Percentiles rank a stretch among this genome's conserved stretches.
Evolutionary conservation across 495 filamentous ascomycete genomes (phyloP).

Genomic region (Penicillium flavigenum): DNA sequence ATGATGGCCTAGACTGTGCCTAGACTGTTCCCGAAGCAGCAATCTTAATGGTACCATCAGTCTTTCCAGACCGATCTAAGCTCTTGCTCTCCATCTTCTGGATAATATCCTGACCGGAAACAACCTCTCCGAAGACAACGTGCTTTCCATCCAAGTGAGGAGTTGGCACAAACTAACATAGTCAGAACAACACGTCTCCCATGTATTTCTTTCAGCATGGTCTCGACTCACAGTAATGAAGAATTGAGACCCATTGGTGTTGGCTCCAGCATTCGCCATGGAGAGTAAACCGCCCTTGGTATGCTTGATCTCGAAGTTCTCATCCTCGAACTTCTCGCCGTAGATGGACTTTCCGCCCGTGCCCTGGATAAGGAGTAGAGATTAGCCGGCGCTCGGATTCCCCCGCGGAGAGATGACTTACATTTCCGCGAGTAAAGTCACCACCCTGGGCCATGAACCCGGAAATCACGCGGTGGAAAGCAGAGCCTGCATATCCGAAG

Average conservation of each 20-base stretch:
- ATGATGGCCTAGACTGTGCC: not conserved
- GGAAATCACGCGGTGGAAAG: conserved; percentile 89
- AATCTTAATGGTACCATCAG: conserved; percentile 6
- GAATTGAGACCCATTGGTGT: conserved; percentile 83
- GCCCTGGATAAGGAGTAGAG: conserved; percentile 35
- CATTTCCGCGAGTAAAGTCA: conserved; percentile 62
- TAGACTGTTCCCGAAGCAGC: not conserved
- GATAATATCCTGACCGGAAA: conserved; percentile 10
- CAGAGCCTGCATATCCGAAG: conserved; percentile 73
- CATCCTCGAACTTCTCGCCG: conserved; percentile 84
- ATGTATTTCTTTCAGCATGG: not conserved
- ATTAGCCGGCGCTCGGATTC: not conserved
- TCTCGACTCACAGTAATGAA: conserved; percentile 66
- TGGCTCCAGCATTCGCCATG: conserved; percentile 87
- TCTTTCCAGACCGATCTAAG: conserved; percentile 1
- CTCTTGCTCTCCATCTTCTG: conserved; percentile 1
- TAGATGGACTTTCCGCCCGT: conserved; percentile 95
- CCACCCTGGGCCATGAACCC: conserved; percentile 70
- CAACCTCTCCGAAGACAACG: conserved; percentile 73
- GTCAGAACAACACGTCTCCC: not conserved
- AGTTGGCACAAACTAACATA: conserved; percentile 57
- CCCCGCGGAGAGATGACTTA: conserved; percentile 36
- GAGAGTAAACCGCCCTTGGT: conserved; percentile 76
- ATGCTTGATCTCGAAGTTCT: conserved; percentile 80
- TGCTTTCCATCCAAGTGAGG: conserved; percentile 84